These are phyloP conservation scores for Alternaria conjuncta DNA, from an alignment of 2,329 filamentous ascomycete species.

Conservation along the genomic window DNA sequence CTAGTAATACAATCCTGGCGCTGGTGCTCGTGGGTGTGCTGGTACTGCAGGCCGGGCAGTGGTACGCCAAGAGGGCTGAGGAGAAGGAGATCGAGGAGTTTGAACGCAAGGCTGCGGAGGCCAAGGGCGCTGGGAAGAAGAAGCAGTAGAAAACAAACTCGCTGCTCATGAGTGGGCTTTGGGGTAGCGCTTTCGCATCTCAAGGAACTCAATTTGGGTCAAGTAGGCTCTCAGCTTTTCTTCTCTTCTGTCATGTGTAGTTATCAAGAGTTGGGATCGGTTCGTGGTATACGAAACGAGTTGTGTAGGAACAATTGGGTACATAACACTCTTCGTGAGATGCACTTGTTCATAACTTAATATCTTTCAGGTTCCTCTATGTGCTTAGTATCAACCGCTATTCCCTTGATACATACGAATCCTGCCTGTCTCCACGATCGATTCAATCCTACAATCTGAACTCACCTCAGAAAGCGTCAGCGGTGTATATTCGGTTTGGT, in stretches of 20 bases:
- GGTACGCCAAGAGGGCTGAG: conserved; percentile 97
- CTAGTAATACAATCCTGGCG: conserved; percentile 95
- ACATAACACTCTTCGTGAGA: not conserved
- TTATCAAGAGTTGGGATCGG: not conserved
- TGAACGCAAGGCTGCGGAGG: conserved; percentile 54
- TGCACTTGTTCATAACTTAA: not conserved
- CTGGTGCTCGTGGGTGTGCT: conserved; percentile 90
- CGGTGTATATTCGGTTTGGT: not conserved
- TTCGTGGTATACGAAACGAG: not conserved
- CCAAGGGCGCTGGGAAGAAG: conserved; percentile 44
- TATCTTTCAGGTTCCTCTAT: not conserved
- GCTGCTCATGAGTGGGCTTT: not conserved
- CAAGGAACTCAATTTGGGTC: not conserved
- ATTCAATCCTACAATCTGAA: not conserved
- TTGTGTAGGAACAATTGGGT: not conserved
- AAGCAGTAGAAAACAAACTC: conserved; percentile 32
- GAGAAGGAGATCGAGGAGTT: conserved; percentile 75
- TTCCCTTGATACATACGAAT: not conserved
- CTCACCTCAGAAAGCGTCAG: not conserved
- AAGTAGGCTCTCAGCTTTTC: not conserved
- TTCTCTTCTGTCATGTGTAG: not conserved
- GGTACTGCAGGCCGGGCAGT: conserved; percentile 93
- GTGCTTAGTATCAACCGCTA: not conserved
- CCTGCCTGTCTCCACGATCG: not conserved
- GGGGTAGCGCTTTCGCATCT: not conserved